Base-by-base conservation (phyloP, 208 protist species). In the Leishmania tropica region DNA sequence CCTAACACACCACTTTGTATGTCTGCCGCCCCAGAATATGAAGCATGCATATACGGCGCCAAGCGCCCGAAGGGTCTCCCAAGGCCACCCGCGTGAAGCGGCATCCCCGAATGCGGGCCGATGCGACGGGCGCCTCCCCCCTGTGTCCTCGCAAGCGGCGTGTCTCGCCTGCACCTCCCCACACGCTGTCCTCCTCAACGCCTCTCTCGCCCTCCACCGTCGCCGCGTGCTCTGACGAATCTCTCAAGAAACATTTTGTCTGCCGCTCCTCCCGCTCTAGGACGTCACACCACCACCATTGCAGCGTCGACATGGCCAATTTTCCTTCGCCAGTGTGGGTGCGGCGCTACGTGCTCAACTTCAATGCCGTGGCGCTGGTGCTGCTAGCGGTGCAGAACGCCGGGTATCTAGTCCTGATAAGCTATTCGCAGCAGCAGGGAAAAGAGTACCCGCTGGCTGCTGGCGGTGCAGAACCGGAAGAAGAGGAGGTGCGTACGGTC, bases 351-450 rank as follows among this genome's bases (percentile, higher is more conserved):
- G 4, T 81, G 17, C 67, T 37, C 76, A 81, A 48, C 76, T 85
- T 81, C 10, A 85, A 81, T 35, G 42, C 72, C 42, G 24, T 75
- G 19, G 68, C 81, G 3, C 35, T 85, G 10, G 71, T 40, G 1
- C 47, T 81, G n/a, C 81, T 81, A 2, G 68, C 81, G 13, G 35
- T 85, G 11, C 81, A 85, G 24, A 85, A 81, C 58, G 75, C 76
- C 17, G 81, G 81, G 31, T 81, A 81, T 48, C 37, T 85, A 2
- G 51, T 81, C 5, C 21, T 85, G 47, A 81, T 81, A 45, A 47
- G 76, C 68, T 81, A 79, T 35, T 60, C 77, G 1, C 81, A 85
- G 45, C 42, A 58, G 58, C n/a, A 47, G 51, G 54, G 15, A 0
- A 56, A 76, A 21, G 8, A 42, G 0, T 37, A 35, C 13, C 47